Evolutionary conservation across 495 filamentous ascomycete genomes (phyloP), one percentile per base, ranked within the genome.

Genomic region (Hypoxylon perforatum): DNA sequence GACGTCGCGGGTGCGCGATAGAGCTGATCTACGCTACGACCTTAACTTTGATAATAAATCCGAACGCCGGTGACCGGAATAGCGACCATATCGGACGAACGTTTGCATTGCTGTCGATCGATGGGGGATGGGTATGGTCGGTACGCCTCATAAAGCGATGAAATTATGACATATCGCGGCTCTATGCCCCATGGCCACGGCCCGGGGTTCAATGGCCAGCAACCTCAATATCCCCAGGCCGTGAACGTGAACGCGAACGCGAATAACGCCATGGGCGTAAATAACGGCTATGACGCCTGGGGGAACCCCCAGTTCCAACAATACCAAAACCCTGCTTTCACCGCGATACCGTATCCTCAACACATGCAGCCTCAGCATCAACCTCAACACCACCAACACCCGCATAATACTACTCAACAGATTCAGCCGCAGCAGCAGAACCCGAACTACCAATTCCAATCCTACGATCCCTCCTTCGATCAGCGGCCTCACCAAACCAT

Each of bases 121-220:
- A 44, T 19, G 17, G 41, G n/a, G 17, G 15, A 59, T 28, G 57
- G 57, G 49, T 41, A 63, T 59, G 52, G 55, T 61, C 41, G 63
- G 46, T 33, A 63, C 38, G 28, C 54, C 60, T 44, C 39, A 39
- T 38, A 67, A 39, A 66, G 63, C 61, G 44, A 72, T 66, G 70
- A 63, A 73, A 75, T 70, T 73, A 81, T 80, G 77, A 78, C 69
- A 67, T 80, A 77, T 73, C 73, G 75, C 61, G 76, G 73, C 70
- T 72, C 75, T 55, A 76, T 80, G 71, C 81, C 81, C 67, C 75
- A 75, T 57, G 79, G 76, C 50, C 77, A 80, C 65, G 73, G 61
- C 63, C 69, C 67, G 57, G 72, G 69, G 49, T 82, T 75, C 71
- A 70, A 76, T 66, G 71, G 71, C 70, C 78, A 81, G 58, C 72